Percentiles rank a stretch among this genome's conserved stretches.
Evolutionary conservation across 1,284 basidiomycete genomes (phyloP).

Genomic region (Neolentinus lepideus): DNA sequence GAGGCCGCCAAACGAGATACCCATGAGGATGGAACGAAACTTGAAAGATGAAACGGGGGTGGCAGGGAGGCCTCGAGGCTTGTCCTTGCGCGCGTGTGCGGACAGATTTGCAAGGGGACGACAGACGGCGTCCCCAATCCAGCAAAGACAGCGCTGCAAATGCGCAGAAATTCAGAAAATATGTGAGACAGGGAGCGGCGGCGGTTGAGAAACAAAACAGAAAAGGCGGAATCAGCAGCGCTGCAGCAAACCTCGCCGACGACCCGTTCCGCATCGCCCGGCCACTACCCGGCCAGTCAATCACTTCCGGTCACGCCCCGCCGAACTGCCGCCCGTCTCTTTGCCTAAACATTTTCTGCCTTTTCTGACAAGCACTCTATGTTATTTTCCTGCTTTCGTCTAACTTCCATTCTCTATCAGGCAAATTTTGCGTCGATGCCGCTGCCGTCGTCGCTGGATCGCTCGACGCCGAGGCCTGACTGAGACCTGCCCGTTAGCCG

Average conservation of each 20-base stretch:
- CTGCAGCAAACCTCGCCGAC: background rate
- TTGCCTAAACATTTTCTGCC: background rate
- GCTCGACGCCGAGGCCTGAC: background rate
- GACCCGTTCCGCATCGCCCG: background rate
- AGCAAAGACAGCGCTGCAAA: background rate
- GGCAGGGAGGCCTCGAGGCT: constrained; percentile 31
- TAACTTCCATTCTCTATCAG: background rate
- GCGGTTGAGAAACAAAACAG: background rate
- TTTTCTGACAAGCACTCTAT: background rate
- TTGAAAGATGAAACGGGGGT: constrained; percentile 19
- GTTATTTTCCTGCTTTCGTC: background rate
- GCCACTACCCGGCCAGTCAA: background rate
- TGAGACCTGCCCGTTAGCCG: background rate
- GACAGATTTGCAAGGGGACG: constrained; percentile 39
- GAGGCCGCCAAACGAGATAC: constrained; percentile 55
- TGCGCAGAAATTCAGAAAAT: too few species aligned
- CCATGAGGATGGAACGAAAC: constrained; percentile 45
- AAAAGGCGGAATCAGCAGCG: background rate
- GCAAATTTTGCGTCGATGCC: background rate
- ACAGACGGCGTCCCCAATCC: constrained; percentile 25
- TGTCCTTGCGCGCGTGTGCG: constrained; percentile 14
- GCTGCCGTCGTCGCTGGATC: background rate
- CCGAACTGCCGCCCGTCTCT: background rate
- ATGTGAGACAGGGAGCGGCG: background rate
- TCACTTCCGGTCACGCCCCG: background rate